These are phyloP conservation scores for Candida glaebosa DNA, from an alignment of 805 yeast genomes.

Conservation along the genomic window DNA sequence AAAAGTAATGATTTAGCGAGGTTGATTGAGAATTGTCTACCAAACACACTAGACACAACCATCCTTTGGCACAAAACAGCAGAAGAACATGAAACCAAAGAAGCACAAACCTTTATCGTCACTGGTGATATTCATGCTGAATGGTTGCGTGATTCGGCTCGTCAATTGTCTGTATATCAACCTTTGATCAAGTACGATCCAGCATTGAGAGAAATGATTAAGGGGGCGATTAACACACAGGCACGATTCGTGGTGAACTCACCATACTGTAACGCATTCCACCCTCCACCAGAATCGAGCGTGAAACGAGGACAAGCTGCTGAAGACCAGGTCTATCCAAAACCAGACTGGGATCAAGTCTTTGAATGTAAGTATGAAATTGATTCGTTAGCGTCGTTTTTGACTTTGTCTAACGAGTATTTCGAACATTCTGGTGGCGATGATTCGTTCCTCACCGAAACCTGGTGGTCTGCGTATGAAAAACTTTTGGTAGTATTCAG, in stretches of 20 bases:
- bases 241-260: slow-evolving; percentile 56
- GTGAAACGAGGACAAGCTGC: slow-evolving; percentile 50
- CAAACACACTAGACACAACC: slow-evolving; percentile 87
- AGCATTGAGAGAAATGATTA: slow-evolving; percentile 47
- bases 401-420: slow-evolving; percentile 72
- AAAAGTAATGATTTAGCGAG: slow-evolving; percentile 66
- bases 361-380: slow-evolving; percentile 90
- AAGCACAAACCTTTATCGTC: slow-evolving; percentile 68
- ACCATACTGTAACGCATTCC: slow-evolving; percentile 91
- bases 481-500: slow-evolving; percentile 49
- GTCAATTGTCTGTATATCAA: slow-evolving; percentile 76
- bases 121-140: slow-evolving; percentile 95
- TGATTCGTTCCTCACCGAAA: slow-evolving; percentile 39
- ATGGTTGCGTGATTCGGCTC: slow-evolving; percentile 85
- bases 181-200: slow-evolving; percentile 53
- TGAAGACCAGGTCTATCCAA: slow-evolving; percentile 64
- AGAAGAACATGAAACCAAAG: slow-evolving; percentile 13
- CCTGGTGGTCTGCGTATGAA: slow-evolving; percentile 60
- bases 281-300: slow-evolving; percentile 63
- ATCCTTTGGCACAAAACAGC: slow-evolving; percentile 58
- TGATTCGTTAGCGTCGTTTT: slow-evolving; percentile 80
- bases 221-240: slow-evolving; percentile 81
- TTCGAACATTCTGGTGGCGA: slow-evolving; percentile 50
- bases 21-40: slow-evolving; percentile 76
- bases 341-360: slow-evolving; percentile 65